Conservation (phyloP, 306 rosid species). For the Medicago arabica region DNA sequence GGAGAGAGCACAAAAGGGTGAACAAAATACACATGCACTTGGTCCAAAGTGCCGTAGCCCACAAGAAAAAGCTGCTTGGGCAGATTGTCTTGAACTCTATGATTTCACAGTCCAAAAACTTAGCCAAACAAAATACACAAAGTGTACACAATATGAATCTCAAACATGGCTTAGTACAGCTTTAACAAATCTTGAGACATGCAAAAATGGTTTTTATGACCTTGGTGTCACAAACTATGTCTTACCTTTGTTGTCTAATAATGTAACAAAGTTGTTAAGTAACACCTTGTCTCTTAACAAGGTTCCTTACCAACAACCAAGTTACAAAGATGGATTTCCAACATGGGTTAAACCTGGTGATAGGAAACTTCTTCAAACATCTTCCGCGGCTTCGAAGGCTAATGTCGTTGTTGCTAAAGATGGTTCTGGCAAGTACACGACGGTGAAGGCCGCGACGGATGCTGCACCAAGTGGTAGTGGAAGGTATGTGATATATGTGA, state of each 20-base stretch:
- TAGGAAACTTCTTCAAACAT: conserved; percentile 65
- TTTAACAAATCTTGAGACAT: conserved; percentile 77
- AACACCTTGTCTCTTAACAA: conserved; percentile 70
- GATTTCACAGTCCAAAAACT: conserved; percentile 54
- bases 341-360: conserved; percentile 78
- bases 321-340: conserved; percentile 60
- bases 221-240: conserved; percentile 53
- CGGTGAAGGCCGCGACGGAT: conserved; percentile 57
- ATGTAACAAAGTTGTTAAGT: conserved; percentile 65
- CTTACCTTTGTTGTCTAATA: conserved; percentile 59
- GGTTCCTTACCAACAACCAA: conserved; percentile 30
- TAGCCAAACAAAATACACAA: conserved; percentile 48
- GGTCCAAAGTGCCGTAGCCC: conserved; percentile 56
- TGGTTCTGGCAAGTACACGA: conserved; percentile 71
- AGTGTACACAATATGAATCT: conserved; percentile 53
- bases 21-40: conserved; percentile 39
- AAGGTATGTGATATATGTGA: conserved; percentile 81
- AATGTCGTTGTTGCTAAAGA: conserved; percentile 76
- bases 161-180: conserved; percentile 86
- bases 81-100: conserved; percentile 71
- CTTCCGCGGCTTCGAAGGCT: conserved; percentile 58
- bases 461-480: conserved; percentile 60
- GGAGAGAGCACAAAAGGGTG: conserved; percentile 55
- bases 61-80: conserved; percentile 69
- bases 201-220: conserved; percentile 63